Evolutionary conservation across 2,329 filamentous ascomycete species (phyloP), one percentile per base, ranked within the genome.

Genomic region (Eurotiales sp.): DNA sequence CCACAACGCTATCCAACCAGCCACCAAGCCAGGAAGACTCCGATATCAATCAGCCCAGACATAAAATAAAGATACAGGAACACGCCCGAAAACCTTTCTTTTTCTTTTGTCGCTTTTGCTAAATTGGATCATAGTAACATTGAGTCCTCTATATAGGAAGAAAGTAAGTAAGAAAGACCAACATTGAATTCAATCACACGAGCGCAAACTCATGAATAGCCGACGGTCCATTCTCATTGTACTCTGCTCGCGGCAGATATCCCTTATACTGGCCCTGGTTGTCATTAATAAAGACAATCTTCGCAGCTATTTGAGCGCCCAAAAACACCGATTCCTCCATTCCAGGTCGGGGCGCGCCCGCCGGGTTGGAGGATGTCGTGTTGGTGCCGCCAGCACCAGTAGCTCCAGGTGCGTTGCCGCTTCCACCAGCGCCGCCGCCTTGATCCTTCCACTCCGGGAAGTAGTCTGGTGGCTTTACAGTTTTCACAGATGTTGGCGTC

Each of bases 391-490:
- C 57, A 6, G 55, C 54, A 12, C 55, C 57, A 14, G 59, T 68
- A 37, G 64, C 59, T 1, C 65, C 64, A 7, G 67, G 63, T 6
- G 63, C 59, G 36, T 69, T 69, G 49, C 58, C 61, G 29, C 70
- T 19, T 3, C 52, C 14, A 17, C 32, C n/a, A n/a, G n/a, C 15
- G 32, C 34, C 17, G 60, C 70, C 27, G 4, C 55, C 69, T 51
- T 84, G 82, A 71, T 87, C 91, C 65, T 90, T 90, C 90, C 90
- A 96, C 69, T 96, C 91, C 10, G 86, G 82, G 59, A 96, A 86
- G 69, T 96, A 96, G 48, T 88, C 87, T 0, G 91, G 90, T 59
- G 88, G 77, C 58, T 83, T 81, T 23, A 88, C 83, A 23, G 83
- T 77, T 76, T 89, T 92, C 74, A 96, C 91, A 46, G 82, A 86